A percentile compares a stretch with the other conserved stretches of the same genome.
phyloP scores from a whole-genome alignment of 257 asterid genomes.

The Avicennia marina region DNA sequence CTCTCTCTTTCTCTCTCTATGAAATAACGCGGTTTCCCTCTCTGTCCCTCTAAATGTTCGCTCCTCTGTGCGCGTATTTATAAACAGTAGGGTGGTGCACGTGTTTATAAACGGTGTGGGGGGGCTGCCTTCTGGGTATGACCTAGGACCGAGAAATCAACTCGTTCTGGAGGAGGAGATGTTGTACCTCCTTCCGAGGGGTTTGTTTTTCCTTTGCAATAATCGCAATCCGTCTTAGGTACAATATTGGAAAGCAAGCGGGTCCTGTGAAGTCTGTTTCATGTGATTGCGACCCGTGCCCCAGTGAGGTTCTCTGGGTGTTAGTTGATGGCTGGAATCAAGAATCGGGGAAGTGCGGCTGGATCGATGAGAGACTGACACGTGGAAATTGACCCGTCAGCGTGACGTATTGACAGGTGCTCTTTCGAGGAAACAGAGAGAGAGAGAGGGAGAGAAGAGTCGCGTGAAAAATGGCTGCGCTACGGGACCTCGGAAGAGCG shows the following conservation, averaged over 20 bases:
- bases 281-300: constrained; percentile 25
- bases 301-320: constrained; percentile 13
- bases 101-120: no score
- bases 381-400: constrained; percentile 17
- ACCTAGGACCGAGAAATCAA: no score
- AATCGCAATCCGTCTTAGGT: neutral
- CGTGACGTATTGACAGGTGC: constrained; percentile 28
- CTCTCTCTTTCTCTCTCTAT: constrained; percentile 1
- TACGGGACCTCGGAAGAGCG: constrained; percentile 15
- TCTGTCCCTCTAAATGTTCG: constrained; percentile 3
- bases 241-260: constrained; percentile 10
- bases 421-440: constrained; percentile 33
- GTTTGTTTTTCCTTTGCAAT: no score
- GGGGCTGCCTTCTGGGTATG: no score
- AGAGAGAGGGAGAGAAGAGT: no score
- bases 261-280: neutral
- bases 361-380: constrained; percentile 18
- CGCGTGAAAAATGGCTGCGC: constrained; percentile 42
- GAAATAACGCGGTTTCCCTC: constrained; percentile 40
- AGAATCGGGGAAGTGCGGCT: constrained; percentile 8
- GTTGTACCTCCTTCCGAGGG: no score
- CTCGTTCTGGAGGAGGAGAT: no score
- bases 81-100: constrained; percentile 22
- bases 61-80: constrained; percentile 22
- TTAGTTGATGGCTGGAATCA: constrained; percentile 35